Percentiles rank a stretch among this genome's conserved stretches.
These are phyloP conservation scores for Toxoplasma gondii DNA, from an alignment of 169 alveolate species.

Conservation along the genomic window DNA sequence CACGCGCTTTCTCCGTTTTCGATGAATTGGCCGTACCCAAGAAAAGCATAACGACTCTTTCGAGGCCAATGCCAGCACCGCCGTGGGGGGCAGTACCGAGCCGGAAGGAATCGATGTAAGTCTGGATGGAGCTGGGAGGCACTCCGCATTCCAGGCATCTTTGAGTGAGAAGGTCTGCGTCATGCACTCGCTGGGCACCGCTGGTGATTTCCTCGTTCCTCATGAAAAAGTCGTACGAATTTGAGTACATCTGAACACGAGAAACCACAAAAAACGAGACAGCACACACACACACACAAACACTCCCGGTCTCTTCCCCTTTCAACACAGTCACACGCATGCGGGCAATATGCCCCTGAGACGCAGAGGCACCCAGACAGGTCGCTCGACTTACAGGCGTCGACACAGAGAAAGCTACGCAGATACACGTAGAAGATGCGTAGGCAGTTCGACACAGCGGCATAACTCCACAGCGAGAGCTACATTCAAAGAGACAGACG, in stretches of 20 bases:
- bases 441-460: too few species aligned
- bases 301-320: too few species aligned
- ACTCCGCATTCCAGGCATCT: conserved; percentile 74
- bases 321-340: too few species aligned
- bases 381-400: too few species aligned
- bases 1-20: neutral
- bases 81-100: conserved; percentile 99
- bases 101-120: conserved; percentile 94
- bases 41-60: conserved; percentile 98
- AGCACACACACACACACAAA: too few species aligned
- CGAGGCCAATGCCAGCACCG: conserved; percentile 99
- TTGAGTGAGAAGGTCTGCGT: conserved; percentile 83
- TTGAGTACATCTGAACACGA: conserved; percentile 79
- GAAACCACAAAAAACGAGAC: neutral
- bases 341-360: too few species aligned
- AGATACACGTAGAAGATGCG: too few species aligned
- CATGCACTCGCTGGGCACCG: conserved; percentile 99
- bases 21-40: conserved; percentile 66
- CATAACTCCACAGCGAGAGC: too few species aligned
- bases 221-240: conserved; percentile 99
- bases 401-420: too few species aligned
- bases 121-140: conserved; percentile 55
- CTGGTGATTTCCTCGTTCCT: conserved; percentile 99
- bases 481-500: too few species aligned
- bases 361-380: too few species aligned